phyloP scores from a whole-genome alignment of 495 filamentous ascomycete genomes.

The Lichenothelia convexa region DNA sequence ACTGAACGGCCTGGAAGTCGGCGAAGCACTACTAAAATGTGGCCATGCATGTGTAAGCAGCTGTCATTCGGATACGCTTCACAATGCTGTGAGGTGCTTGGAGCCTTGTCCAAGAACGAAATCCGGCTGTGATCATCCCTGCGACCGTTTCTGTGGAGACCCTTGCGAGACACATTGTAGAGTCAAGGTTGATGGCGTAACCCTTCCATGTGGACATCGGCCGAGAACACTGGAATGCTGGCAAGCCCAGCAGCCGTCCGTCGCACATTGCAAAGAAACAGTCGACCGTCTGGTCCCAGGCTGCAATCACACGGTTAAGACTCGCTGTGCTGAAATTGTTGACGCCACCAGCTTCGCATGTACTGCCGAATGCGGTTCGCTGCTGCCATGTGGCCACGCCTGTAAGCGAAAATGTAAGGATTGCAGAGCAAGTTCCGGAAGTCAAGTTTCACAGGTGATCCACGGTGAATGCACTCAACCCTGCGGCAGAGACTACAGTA shows the following conservation, averaged over 20 bases:
- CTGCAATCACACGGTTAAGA: constrained; percentile 35
- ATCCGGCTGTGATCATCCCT: constrained; percentile 41
- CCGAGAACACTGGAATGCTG: constrained; percentile 32
- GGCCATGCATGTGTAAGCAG: constrained; percentile 52
- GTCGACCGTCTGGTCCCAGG: constrained; percentile 28
- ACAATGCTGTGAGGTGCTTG: constrained; percentile 41
- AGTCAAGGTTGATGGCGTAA: constrained; percentile 23
- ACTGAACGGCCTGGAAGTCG: constrained; percentile 16
- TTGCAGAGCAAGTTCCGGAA: constrained; percentile 25
- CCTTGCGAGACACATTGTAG: constrained; percentile 32
- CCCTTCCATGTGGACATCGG: constrained; percentile 42
- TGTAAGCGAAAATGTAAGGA: constrained; percentile 34
- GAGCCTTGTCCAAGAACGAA: constrained; percentile 40
- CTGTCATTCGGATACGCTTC: constrained; percentile 52
- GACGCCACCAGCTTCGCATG: constrained; percentile 25
- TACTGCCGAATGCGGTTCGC: constrained; percentile 23
- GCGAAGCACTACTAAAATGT: constrained; percentile 42
- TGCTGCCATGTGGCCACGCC: constrained; percentile 40
- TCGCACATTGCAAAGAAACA: constrained; percentile 15
- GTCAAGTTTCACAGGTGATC: constrained; percentile 12
- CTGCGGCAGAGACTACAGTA: constrained; percentile 36
- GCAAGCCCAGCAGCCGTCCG: constrained; percentile 23
- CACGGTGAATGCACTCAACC: constrained; percentile 33
- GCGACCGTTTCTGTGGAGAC: constrained; percentile 42
- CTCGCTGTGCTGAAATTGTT: constrained; percentile 33